Conservation (phyloP, 768 basidiomycete genomes). For the Collybia mongolica region DNA sequence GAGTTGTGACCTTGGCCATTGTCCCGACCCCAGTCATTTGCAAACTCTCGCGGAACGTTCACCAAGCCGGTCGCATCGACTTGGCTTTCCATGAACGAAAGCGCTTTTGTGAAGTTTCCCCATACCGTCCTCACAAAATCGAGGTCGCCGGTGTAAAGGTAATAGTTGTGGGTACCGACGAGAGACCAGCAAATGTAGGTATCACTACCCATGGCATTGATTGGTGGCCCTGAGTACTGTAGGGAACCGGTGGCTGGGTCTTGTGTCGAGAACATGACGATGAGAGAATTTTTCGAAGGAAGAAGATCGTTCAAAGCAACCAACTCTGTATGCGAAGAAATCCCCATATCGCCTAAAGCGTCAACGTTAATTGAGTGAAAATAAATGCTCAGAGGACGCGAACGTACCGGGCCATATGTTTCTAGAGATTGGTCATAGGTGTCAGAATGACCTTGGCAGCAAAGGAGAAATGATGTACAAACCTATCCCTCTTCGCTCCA, state of each 20-base stretch:
- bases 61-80: constrained; percentile 37
- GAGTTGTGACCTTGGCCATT: constrained; percentile 46
- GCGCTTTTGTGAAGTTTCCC: constrained; percentile 41
- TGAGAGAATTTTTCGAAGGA: constrained; percentile 43
- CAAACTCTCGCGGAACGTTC: constrained; percentile 36
- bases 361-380: not conserved
- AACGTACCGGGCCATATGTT: constrained; percentile 25
- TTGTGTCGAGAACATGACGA: constrained; percentile 48
- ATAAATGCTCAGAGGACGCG: not conserved
- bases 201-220: constrained; percentile 33
- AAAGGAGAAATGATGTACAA: constrained; percentile 6
- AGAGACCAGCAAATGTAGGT: constrained; percentile 54
- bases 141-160: constrained; percentile 45
- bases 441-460: not conserved
- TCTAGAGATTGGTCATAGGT: constrained; percentile 9
- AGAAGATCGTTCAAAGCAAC: constrained; percentile 32
- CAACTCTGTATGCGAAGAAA: constrained; percentile 36
- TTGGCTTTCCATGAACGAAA: constrained; percentile 38
- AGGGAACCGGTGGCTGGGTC: constrained; percentile 43
- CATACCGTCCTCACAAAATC: constrained; percentile 41
- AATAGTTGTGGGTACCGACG: constrained; percentile 40
- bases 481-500: constrained; percentile 53
- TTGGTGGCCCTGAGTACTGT: constrained; percentile 40
- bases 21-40: constrained; percentile 49
- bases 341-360: constrained; percentile 36